These are phyloP conservation scores for Salvia sclarea DNA, from an alignment of 305 asterid species.

Conservation along the genomic window DNA sequence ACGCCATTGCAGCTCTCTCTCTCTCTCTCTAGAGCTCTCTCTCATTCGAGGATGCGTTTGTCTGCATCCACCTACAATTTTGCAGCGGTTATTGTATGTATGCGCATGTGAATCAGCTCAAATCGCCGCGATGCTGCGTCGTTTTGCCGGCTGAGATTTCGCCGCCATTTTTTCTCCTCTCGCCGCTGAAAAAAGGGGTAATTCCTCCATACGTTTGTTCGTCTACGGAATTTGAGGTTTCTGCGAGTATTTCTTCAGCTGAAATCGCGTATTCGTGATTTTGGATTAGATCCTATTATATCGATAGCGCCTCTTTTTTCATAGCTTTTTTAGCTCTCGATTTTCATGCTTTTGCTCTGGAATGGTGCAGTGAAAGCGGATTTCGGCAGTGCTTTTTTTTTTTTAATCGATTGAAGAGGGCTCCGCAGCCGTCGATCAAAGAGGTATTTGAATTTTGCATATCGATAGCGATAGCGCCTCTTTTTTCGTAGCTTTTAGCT, in stretches of 20 bases:
- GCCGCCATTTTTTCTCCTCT: slow-evolving; percentile 22
- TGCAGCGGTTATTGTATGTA: not conserved
- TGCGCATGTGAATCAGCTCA: slow-evolving; percentile 31
- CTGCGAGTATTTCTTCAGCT: slow-evolving; percentile 13
- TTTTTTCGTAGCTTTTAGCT: not conserved
- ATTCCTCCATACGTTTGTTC: not conserved
- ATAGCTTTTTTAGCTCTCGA: not conserved
- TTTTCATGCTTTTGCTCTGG: slow-evolving; percentile 2
- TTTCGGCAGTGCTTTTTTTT: slow-evolving; percentile 32
- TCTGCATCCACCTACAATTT: slow-evolving; percentile 23
- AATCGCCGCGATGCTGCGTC: slow-evolving; percentile 42
- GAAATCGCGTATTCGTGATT: slow-evolving; percentile 2
- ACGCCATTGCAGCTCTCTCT: not conserved
- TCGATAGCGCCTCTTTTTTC: too few species aligned
- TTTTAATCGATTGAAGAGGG: slow-evolving; percentile 32
- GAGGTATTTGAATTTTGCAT: too few species aligned
- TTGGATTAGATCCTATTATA: slow-evolving; percentile 15
- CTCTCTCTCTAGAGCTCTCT: slow-evolving; percentile 26
- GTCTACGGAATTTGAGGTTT: slow-evolving; percentile 17
- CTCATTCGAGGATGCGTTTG: slow-evolving; percentile 27
- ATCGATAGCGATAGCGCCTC: too few species aligned
- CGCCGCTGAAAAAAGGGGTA: not conserved
- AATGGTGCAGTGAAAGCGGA: slow-evolving; percentile 33
- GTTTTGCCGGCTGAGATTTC: slow-evolving; percentile 44
- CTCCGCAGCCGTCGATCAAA: too few species aligned